These are phyloP conservation scores for Penicillium turbatum DNA, from an alignment of 495 filamentous ascomycete genomes.

Conservation along the genomic window DNA sequence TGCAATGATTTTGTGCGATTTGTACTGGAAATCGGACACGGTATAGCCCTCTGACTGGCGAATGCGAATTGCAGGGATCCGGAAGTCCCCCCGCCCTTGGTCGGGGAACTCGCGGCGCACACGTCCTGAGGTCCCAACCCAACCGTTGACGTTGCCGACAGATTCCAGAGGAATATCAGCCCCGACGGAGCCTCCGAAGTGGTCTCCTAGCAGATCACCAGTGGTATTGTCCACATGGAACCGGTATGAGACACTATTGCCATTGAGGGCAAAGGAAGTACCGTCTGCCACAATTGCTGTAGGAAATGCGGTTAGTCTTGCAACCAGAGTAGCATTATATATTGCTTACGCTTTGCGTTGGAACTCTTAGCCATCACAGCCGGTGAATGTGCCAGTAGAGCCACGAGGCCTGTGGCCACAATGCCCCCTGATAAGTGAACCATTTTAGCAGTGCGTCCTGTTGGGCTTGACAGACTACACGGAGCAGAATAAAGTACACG, in stretches of 20 bases:
- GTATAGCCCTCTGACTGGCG: conserved; percentile 47
- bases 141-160: conserved; percentile 39
- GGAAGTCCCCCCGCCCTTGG: conserved; percentile 51
- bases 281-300: conserved; percentile 42
- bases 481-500: not conserved
- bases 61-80: conserved; percentile 50
- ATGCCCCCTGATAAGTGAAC: not conserved
- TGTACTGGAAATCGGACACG: conserved; percentile 46
- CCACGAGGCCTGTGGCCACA: conserved; percentile 4
- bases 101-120: conserved; percentile 53
- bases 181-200: conserved; percentile 41
- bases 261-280: conserved; percentile 46
- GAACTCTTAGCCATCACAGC: not conserved
- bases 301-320: not conserved
- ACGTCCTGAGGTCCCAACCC: conserved; percentile 42
- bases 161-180: conserved; percentile 40
- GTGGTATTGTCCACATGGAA: conserved; percentile 51
- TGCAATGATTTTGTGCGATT: conserved; percentile 36
- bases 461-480: not conserved
- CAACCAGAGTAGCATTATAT: not conserved
- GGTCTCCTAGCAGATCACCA: conserved; percentile 48
- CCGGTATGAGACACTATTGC: conserved; percentile 47
- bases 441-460: conserved; percentile 5
- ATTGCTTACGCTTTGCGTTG: conserved; percentile 4
- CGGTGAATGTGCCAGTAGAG: not conserved